A percentile compares a stretch with the other conserved stretches of the same genome.
These are phyloP conservation scores for Yueomyces sp. DNA, from an alignment of 1,139 yeast genomes.

Conservation along the genomic window DNA sequence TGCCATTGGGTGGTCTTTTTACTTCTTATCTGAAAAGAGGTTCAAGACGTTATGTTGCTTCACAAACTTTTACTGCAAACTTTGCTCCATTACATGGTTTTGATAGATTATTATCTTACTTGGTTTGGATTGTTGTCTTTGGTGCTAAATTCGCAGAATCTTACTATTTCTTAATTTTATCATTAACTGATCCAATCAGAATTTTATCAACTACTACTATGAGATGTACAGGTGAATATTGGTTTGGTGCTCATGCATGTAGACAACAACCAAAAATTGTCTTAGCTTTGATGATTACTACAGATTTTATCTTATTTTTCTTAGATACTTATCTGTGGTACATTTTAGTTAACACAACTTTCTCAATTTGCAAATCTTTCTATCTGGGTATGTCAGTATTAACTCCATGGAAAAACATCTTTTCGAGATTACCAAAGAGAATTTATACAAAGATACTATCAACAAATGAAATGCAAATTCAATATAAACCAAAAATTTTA, in stretches of 20 bases:
- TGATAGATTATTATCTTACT: slow-evolving; percentile 94
- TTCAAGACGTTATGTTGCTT: slow-evolving; percentile 82
- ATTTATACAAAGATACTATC: slow-evolving; percentile 94
- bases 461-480: slow-evolving; percentile 97
- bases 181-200: slow-evolving; percentile 91
- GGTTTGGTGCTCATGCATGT: slow-evolving; percentile 72
- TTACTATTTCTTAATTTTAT: slow-evolving; percentile 80
- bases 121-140: slow-evolving; percentile 81
- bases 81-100: slow-evolving; percentile 70
- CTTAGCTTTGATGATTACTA: slow-evolving; percentile 81
- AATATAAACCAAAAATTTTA: slow-evolving; percentile 95
- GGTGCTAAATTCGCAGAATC: slow-evolving; percentile 84
- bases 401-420: slow-evolving; percentile 99
- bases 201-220: slow-evolving; percentile 47
- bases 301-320: slow-evolving; percentile 90
- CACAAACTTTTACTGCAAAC: slow-evolving; percentile 92
- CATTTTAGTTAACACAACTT: slow-evolving; percentile 85
- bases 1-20: slow-evolving; percentile 96
- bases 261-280: slow-evolving; percentile 77
- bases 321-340: slow-evolving; percentile 98
- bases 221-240: slow-evolving; percentile 82
- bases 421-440: slow-evolving; percentile 96
- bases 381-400: slow-evolving; percentile 95
- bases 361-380: slow-evolving; percentile 95
- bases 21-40: slow-evolving; percentile 84